phyloP scores from a whole-genome alignment of 768 basidiomycete genomes.

The Stropharia rugosoannulata region DNA sequence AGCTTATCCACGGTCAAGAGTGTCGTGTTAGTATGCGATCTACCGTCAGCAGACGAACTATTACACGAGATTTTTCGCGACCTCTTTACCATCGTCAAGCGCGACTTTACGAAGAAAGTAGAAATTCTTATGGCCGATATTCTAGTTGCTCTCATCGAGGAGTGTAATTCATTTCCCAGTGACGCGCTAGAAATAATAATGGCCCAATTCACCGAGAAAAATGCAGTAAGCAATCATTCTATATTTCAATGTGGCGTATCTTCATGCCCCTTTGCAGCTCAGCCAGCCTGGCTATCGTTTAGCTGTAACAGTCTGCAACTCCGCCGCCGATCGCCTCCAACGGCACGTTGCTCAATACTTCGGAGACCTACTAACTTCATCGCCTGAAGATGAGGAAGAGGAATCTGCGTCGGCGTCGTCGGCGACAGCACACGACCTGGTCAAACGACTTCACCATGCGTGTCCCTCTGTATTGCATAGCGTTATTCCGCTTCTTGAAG shows the following conservation, averaged over 20 bases:
- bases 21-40: slow-evolving; percentile 90
- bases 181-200: slow-evolving; percentile 82
- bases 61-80: slow-evolving; percentile 81
- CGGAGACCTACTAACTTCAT: slow-evolving; percentile 69
- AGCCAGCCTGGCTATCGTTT: slow-evolving; percentile 80
- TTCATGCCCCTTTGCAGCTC: slow-evolving; percentile 35
- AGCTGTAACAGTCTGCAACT: slow-evolving; percentile 83
- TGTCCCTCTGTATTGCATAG: slow-evolving; percentile 84
- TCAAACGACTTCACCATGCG: slow-evolving; percentile 76
- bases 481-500: slow-evolving; percentile 91
- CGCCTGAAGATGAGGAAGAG: slow-evolving; percentile 41
- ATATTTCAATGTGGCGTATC: background rate
- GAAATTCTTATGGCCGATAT: slow-evolving; percentile 89
- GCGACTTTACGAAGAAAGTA: slow-evolving; percentile 73
- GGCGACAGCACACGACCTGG: slow-evolving; percentile 77
- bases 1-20: slow-evolving; percentile 93
- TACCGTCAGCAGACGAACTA: slow-evolving; percentile 83
- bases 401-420: slow-evolving; percentile 66
- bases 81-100: slow-evolving; percentile 78
- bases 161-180: slow-evolving; percentile 71
- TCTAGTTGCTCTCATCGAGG: slow-evolving; percentile 86
- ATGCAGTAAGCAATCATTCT: slow-evolving; percentile 42
- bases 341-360: slow-evolving; percentile 92
- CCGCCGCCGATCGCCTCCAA: slow-evolving; percentile 82
- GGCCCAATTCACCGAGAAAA: slow-evolving; percentile 82